Evolutionary conservation across 768 basidiomycete species (phyloP), one percentile per base, ranked within the genome.

Genomic region (Lactarius vividus): DNA sequence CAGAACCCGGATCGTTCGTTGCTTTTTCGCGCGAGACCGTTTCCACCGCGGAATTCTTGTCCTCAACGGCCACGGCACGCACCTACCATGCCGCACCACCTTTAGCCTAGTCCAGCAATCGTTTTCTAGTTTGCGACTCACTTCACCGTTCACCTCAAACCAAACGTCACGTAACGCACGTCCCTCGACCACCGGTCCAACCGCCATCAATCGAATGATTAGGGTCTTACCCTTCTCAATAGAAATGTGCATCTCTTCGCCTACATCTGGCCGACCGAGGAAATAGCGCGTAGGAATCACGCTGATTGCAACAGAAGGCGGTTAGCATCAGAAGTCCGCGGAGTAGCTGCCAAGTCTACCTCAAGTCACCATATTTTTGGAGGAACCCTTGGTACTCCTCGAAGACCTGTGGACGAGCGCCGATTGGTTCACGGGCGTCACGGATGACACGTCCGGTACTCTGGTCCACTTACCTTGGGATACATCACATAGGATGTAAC

Each of bases 401-500:
- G 75, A 98, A 98, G 65, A 96, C 94, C 92, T 94, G 66, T 69
- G 63, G 61, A 59, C 57, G 23, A n/a, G 49, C 60, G 58, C 29
- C 31, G 10, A 56, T 61, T 15, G 35, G 53, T 26, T 9, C 35
- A 54, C 23, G 46, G 49, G 23, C 26, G 29, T 42, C 40, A 40
- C 35, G 29, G 49, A 23, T 20, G 28, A 52, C 40, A 49, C 35
- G 29, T 15, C 40, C 29, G 26, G 31, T 46, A 52, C 37, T 52
- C 16, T 2, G 15, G 37, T 42, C 74, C 56, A 69, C 52, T 31
- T 63, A 91, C 94, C 88, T 97, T 96, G 52, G 96, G 95, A 75
- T 98, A 99, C 96, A 99, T 98, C 76, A 92, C 91, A 81, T 94
- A 97, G 59, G 92, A 95, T 44, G 89, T 87, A 55, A 98, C 96